phyloP scores from a whole-genome alignment of 805 yeast genomes.

The Candida endomychidarum region DNA sequence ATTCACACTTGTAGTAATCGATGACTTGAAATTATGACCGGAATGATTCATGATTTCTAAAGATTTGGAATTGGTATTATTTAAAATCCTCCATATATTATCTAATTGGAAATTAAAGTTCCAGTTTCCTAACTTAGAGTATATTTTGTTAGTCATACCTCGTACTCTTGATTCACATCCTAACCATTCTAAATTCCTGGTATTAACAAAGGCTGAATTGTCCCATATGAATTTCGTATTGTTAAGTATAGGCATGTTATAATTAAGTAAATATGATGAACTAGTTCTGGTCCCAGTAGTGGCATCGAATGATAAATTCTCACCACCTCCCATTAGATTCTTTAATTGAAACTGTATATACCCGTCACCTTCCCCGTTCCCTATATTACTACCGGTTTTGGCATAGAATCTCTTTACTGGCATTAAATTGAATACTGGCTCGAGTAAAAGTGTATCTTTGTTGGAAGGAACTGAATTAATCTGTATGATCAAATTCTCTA shows the following conservation, averaged over 20 bases:
- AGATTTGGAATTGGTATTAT: constrained; percentile 29
- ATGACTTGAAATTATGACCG: constrained; percentile 47
- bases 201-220: constrained; percentile 40
- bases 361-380: constrained; percentile 97
- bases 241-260: constrained; percentile 46
- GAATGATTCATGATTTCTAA: constrained; percentile 36
- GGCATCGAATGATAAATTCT: constrained; percentile 51
- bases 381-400: constrained; percentile 92
- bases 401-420: constrained; percentile 76
- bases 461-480: constrained; percentile 21
- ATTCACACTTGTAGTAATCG: constrained; percentile 37
- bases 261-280: constrained; percentile 50
- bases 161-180: constrained; percentile 44
- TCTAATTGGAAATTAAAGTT: constrained; percentile 52
- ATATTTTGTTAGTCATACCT: constrained; percentile 44
- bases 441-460: constrained; percentile 24
- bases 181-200: constrained; percentile 49
- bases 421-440: constrained; percentile 36
- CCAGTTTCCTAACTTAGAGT: constrained; percentile 28
- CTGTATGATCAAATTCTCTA: constrained; percentile 14
- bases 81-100: constrained; percentile 42
- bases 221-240: constrained; percentile 42
- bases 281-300: constrained; percentile 49
- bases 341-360: constrained; percentile 69
- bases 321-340: constrained; percentile 60